Base-by-base conservation (phyloP, 495 filamentous ascomycete species). In the Neurospora sp. region DNA sequence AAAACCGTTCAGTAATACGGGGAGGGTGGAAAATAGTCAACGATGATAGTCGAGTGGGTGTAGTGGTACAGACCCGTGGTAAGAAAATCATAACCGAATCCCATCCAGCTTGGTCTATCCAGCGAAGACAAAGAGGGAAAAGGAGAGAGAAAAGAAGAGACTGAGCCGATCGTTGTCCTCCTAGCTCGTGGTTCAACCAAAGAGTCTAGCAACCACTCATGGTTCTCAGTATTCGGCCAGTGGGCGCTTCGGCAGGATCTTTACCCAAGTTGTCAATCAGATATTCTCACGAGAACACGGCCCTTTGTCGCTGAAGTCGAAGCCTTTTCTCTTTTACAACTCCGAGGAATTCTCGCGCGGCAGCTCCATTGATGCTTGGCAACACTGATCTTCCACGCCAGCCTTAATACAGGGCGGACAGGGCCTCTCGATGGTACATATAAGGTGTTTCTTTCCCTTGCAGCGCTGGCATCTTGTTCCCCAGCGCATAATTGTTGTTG, bases 381-480 rank as follows among this genome's bases (percentile, higher is more conserved):
- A 5, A 23, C 46, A 23, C n/a, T 54, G 46, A 23, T 54, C 9
- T 12, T 4, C 46, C 9, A 48, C 44, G 3, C n/a, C 44, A 10
- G 44, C 44, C 8, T 48, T 2, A 9, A 20, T 20, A 4, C n/a
- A 48, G 44, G 44, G 44, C 44, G n/a, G 44, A 11, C 44, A 48
- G n/a, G 44, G 44, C n/a, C 11, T 48, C 3, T 48, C 44, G n/a
- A 48, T 48, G 9, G n/a, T 20, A 48, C 44, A 11, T 20, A 0
- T 0, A 0, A 20, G 9, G 9, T 5, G 9, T 0, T 0, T 11
- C 2, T 10, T 48, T 10, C 3, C 1, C 20, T 20, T n/a, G 44
- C 44, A 48, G 11, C 44, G 44, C 35, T 35, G 35, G 35, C 35
- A 35, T 35, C 35, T 35, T 35, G 4, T 5, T 0, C 35, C 35